These are phyloP conservation scores for Boletus rubescentipes DNA, from an alignment of 768 basidiomycete species.

Conservation along the genomic window DNA sequence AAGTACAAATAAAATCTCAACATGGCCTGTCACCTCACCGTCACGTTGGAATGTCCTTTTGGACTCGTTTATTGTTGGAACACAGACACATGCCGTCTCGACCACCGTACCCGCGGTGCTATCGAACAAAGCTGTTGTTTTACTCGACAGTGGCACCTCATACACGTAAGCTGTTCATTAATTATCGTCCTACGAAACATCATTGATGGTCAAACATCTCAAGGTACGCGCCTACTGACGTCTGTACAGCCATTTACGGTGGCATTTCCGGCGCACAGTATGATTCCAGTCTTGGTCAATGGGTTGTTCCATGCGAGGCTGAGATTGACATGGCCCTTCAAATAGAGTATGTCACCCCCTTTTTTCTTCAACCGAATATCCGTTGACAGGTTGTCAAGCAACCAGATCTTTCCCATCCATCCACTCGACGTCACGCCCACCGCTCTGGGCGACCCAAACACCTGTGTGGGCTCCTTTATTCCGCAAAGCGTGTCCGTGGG, in stretches of 20 bases:
- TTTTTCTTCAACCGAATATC: conserved; percentile 5
- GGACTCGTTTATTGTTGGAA: conserved; percentile 67
- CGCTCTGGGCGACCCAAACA: conserved; percentile 41
- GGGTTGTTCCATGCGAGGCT: conserved; percentile 69
- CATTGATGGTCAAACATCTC: conserved; percentile 7
- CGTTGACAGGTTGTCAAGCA: conserved; percentile 41
- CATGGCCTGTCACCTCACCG: conserved; percentile 67
- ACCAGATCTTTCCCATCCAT: conserved; percentile 74
- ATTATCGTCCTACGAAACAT: background rate
- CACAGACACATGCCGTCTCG: conserved; percentile 48
- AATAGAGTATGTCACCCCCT: conserved; percentile 54
- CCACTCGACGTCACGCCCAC: conserved; percentile 71
- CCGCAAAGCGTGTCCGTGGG: conserved; percentile 60
- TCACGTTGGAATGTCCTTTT: conserved; percentile 75
- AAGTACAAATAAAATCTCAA: conserved; percentile 60
- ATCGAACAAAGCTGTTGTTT: conserved; percentile 65
- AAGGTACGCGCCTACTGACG: conserved; percentile 68
- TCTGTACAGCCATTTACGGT: conserved; percentile 70
- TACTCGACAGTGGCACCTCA: conserved; percentile 82
- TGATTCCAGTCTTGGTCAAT: conserved; percentile 52
- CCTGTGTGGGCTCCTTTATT: conserved; percentile 75
- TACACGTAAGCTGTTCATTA: conserved; percentile 55
- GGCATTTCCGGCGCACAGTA: conserved; percentile 61
- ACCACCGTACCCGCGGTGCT: conserved; percentile 59
- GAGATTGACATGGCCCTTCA: conserved; percentile 82